Conservation (phyloP, 2,329 filamentous ascomycete species). For the Lomentospora prolificans region DNA sequence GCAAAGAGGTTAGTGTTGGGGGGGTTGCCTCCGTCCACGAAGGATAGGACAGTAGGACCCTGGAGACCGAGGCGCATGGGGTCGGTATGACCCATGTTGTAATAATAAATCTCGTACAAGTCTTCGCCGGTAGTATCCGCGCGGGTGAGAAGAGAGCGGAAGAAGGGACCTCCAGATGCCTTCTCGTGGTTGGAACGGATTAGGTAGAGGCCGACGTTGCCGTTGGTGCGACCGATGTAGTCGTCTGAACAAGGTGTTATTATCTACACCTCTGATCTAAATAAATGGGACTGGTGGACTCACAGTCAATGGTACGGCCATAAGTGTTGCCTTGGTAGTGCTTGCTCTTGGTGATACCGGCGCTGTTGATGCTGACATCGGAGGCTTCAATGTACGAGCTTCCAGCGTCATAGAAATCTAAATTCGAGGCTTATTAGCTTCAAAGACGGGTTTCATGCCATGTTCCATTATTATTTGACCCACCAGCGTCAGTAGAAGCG, state of each 20-base stretch:
- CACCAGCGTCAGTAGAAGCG: conserved; percentile 15
- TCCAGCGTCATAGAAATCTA: conserved; percentile 22
- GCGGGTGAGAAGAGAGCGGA: conserved; percentile 27
- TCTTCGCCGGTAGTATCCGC: conserved; percentile 25
- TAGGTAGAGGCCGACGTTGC: conserved; percentile 25
- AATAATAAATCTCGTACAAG: conserved; percentile 32
- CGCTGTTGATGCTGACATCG: conserved; percentile 19
- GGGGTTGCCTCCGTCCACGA: conserved; percentile 25
- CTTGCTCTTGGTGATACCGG: conserved; percentile 26
- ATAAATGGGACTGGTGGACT: too few relatives aligned
- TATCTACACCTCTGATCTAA: too few relatives aligned
- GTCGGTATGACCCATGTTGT: conserved; percentile 32
- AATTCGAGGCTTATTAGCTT: background rate
- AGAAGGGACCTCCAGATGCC: conserved; percentile 28
- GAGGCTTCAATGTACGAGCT: conserved; percentile 23
- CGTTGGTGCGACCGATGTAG: conserved; percentile 25
- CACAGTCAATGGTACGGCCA: conserved; percentile 24
- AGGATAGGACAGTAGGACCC: conserved; percentile 28
- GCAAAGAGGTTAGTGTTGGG: conserved; percentile 26
- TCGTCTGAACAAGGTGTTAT: too few relatives aligned
- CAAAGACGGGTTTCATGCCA: background rate
- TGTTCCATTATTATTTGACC: background rate
- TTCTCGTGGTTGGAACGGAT: conserved; percentile 30
- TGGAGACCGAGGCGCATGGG: conserved; percentile 30
- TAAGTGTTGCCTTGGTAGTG: conserved; percentile 29